phyloP scores from a whole-genome alignment of 116 monocot species.

The Iris pallida region DNA sequence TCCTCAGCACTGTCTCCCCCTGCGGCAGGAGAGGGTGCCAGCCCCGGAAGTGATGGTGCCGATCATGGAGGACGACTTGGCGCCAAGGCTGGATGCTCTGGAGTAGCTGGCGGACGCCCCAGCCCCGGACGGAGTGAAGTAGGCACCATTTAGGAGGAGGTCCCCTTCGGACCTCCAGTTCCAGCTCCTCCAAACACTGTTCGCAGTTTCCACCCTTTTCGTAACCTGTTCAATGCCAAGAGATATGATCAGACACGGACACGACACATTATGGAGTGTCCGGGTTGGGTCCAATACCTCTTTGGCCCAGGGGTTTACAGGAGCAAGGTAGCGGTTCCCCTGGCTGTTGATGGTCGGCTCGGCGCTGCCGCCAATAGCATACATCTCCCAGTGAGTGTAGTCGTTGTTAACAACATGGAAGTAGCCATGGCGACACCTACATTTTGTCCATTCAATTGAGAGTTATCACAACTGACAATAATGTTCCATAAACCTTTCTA shows the following conservation, averaged over 20 bases:
- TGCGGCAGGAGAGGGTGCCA: slow-evolving; percentile 58
- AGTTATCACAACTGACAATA: not conserved
- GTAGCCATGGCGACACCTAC: slow-evolving; percentile 78
- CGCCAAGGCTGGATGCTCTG: slow-evolving; percentile 87
- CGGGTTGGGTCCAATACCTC: slow-evolving; percentile 52
- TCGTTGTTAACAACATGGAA: slow-evolving; percentile 97
- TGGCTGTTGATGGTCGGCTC: slow-evolving; percentile 86
- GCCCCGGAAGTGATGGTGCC: slow-evolving; percentile 59
- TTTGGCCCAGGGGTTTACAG: slow-evolving; percentile 37
- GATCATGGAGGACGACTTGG: slow-evolving; percentile 82
- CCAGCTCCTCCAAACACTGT: slow-evolving; percentile 57
- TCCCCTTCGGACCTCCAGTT: slow-evolving; percentile 97
- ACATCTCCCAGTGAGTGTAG: slow-evolving; percentile 96
- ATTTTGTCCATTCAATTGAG: not conserved
- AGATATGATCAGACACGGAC: not conserved
- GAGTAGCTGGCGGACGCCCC: slow-evolving; percentile 72
- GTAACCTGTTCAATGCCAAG: slow-evolving; percentile 48
- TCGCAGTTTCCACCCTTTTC: slow-evolving; percentile 53
- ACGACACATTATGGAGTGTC: no score
- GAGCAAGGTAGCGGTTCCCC: slow-evolving; percentile 76
- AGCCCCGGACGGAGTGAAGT: slow-evolving; percentile 77
- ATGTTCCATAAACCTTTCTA: no score
- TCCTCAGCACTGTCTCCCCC: slow-evolving; percentile 32
- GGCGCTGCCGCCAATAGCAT: slow-evolving; percentile 84
- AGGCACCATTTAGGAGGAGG: slow-evolving; percentile 78